Conservation (phyloP, 495 filamentous ascomycete species). For the Aspergillus diversus region DNA sequence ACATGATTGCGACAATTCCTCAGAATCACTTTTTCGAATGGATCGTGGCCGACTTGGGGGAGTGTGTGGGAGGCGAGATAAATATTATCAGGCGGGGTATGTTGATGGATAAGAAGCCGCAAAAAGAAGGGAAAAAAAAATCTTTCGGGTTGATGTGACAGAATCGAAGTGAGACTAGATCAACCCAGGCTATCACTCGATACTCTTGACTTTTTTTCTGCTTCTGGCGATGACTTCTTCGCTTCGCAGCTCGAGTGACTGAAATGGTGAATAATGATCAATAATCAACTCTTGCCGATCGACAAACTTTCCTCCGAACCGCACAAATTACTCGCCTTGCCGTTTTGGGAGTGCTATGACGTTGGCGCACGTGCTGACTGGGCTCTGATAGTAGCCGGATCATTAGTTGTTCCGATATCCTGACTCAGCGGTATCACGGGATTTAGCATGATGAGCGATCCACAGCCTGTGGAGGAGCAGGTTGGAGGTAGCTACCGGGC, state of each 20-base stretch:
- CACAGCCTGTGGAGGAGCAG: not conserved
- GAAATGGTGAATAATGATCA: slow-evolving; percentile 9
- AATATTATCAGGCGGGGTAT: not conserved
- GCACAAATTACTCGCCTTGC: slow-evolving; percentile 27
- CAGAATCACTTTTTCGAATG: not conserved
- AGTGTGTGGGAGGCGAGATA: not conserved
- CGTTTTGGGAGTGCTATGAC: slow-evolving; percentile 27
- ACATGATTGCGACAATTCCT: slow-evolving; percentile 14
- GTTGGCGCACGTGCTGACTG: slow-evolving; percentile 16
- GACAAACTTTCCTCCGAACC: slow-evolving; percentile 3
- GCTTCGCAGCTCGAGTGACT: not conserved
- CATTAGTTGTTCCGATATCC: not conserved
- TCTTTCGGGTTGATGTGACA: not conserved
- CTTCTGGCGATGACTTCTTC: not conserved
- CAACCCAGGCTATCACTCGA: not conserved
- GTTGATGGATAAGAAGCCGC: not conserved
- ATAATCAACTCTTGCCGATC: slow-evolving; percentile 28
- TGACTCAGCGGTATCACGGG: slow-evolving; percentile 3
- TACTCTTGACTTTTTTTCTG: slow-evolving; percentile 1
- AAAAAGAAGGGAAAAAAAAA: slow-evolving; percentile 4
- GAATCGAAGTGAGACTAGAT: not conserved
- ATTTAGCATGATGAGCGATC: not conserved
- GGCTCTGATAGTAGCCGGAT: not conserved
- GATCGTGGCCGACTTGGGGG: not conserved
- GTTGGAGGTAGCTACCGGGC: not conserved